phyloP scores from a whole-genome alignment of 768 basidiomycete species.

The Macrolepiota albuminosa region DNA sequence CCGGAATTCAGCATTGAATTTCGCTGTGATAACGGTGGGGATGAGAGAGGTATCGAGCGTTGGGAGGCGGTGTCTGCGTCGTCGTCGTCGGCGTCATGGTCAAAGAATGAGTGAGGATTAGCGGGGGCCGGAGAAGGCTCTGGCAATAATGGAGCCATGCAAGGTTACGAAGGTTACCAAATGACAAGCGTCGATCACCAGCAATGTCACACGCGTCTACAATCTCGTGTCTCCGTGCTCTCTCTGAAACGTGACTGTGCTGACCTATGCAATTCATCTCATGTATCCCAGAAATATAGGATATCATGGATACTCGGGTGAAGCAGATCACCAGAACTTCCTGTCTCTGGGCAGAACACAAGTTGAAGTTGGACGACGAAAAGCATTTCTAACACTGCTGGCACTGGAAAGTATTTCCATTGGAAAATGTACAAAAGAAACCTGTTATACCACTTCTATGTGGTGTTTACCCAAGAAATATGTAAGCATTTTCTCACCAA shows the following conservation, averaged over 20 bases:
- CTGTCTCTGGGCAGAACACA: no score
- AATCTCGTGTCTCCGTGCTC: neutral
- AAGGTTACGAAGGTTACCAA: neutral
- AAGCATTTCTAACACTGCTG: no score
- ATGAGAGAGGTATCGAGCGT: conserved; percentile 71
- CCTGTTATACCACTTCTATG: no score
- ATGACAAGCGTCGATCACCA: neutral
- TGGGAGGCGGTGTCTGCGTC: conserved; percentile 79
- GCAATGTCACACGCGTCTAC: neutral
- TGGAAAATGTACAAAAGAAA: no score
- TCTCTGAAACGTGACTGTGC: neutral
- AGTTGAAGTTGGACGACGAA: no score
- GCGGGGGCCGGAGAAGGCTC: conserved; percentile 27
- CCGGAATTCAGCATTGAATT: conserved; percentile 24
- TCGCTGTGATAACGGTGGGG: conserved; percentile 52
- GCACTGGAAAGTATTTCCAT: no score
- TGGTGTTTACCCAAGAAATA: no score
- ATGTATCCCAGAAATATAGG: neutral
- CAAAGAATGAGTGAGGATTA: conserved; percentile 24
- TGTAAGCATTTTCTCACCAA: no score
- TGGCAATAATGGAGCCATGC: conserved; percentile 25
- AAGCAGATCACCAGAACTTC: neutral
- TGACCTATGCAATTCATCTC: neutral
- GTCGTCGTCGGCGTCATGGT: conserved; percentile 35
- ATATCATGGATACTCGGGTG: neutral